Percentiles rank a stretch among this genome's conserved stretches.
phyloP scores from a whole-genome alignment of 1,284 basidiomycete genomes.

The Papiliotrema nemorosa region DNA sequence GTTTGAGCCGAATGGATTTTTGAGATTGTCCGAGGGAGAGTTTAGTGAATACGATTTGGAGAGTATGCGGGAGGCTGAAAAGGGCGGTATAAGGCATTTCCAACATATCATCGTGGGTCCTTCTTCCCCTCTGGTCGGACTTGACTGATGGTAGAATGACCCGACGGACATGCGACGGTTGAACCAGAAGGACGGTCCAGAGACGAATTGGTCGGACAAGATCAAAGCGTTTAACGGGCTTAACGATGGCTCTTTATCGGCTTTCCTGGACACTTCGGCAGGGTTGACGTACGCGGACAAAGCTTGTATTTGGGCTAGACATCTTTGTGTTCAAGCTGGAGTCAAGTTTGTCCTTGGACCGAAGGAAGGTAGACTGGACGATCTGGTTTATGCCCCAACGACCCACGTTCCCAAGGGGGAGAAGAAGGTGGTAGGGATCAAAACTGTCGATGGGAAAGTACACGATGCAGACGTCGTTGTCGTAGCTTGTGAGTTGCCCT shows the following conservation, averaged over 20 bases:
- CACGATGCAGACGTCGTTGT: constrained; percentile 23
- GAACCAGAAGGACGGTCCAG: background rate
- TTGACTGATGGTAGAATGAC: background rate
- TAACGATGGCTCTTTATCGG: background rate
- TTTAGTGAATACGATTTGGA: constrained; percentile 11
- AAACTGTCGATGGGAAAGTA: constrained; percentile 20
- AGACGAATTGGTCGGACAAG: background rate
- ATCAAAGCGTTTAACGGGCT: background rate
- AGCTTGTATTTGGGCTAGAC: constrained; percentile 20
- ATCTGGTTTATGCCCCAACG: constrained; percentile 5
- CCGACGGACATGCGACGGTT: background rate
- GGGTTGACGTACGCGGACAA: constrained; percentile 1
- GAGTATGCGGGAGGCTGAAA: constrained; percentile 13
- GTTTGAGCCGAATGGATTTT: constrained; percentile 16
- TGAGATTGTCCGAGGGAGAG: constrained; percentile 10
- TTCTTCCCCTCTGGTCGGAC: background rate
- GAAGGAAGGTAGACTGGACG: constrained; percentile 8
- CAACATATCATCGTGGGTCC: constrained; percentile 15
- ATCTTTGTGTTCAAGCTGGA: constrained; percentile 16
- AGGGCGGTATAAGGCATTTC: constrained; percentile 13
- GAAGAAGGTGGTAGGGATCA: constrained; percentile 16
- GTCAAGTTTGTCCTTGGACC: constrained; percentile 22
- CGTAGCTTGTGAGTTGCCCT: constrained; percentile 24
- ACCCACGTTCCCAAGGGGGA: background rate
- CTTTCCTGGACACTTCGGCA: background rate